phyloP scores from a whole-genome alignment of 768 basidiomycete genomes.

The Termitomyces sp. region DNA sequence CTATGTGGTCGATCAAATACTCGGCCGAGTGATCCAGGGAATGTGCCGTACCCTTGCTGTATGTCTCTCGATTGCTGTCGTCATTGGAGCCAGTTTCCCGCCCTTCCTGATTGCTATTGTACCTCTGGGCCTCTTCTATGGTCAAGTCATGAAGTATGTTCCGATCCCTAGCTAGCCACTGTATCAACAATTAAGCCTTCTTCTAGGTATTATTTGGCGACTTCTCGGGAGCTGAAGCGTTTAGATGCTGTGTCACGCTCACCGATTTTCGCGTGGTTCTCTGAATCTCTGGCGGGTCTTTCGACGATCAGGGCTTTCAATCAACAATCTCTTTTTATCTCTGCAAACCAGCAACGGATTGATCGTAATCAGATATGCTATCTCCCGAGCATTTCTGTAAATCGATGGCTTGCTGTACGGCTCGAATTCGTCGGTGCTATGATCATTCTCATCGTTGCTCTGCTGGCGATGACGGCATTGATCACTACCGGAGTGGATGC shows the following conservation, averaged over 20 bases:
- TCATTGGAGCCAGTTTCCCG: slow-evolving; percentile 82
- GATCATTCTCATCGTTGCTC: slow-evolving; percentile 70
- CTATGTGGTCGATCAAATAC: slow-evolving; percentile 80
- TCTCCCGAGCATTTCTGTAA: slow-evolving; percentile 65
- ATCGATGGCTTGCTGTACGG: slow-evolving; percentile 81
- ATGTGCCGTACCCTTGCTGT: slow-evolving; percentile 60
- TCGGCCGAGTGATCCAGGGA: slow-evolving; percentile 70
- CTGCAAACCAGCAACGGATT: slow-evolving; percentile 65
- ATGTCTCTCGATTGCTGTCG: slow-evolving; percentile 55
- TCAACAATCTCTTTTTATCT: slow-evolving; percentile 63
- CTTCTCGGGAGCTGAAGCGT: slow-evolving; percentile 83
- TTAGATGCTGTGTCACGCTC: slow-evolving; percentile 85
- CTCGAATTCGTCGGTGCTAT: slow-evolving; percentile 80
- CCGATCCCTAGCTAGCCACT: background rate
- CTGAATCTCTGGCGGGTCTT: slow-evolving; percentile 68
- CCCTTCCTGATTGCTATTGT: slow-evolving; percentile 70
- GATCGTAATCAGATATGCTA: slow-evolving; percentile 85
- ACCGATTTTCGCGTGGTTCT: slow-evolving; percentile 89
- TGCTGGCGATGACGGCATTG: slow-evolving; percentile 64
- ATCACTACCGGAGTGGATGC: slow-evolving; percentile 77
- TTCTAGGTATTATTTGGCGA: slow-evolving; percentile 77
- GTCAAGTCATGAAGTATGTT: slow-evolving; percentile 72
- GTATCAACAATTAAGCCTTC: background rate
- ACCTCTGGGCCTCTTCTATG: slow-evolving; percentile 77
- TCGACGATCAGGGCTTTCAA: slow-evolving; percentile 80